Conservation (phyloP, 2,329 filamentous ascomycete species). For the Penicillium freii region DNA sequence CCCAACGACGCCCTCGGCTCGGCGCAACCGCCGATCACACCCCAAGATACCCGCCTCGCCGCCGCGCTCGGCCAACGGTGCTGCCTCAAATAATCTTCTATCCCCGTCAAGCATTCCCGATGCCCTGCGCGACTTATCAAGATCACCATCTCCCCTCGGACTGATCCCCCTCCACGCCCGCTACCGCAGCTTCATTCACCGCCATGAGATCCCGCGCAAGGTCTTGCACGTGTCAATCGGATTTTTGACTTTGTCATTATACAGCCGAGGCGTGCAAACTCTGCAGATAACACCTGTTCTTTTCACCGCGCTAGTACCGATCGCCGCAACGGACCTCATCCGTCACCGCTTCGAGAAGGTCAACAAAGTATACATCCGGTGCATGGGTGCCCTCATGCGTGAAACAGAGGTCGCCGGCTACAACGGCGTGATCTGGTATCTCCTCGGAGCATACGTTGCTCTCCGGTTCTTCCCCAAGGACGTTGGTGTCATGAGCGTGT, state of each 20-base stretch:
- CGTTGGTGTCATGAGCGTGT: slow-evolving; percentile 80
- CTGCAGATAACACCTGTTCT: slow-evolving; percentile 78
- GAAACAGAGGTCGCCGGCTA: slow-evolving; percentile 92
- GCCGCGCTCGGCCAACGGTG: slow-evolving; percentile 37
- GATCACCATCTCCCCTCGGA: slow-evolving; percentile 87
- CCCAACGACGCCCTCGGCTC: slow-evolving; percentile 14
- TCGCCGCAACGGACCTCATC: slow-evolving; percentile 75
- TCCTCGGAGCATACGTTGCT: slow-evolving; percentile 84
- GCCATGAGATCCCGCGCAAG: slow-evolving; percentile 95
- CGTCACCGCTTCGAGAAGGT: slow-evolving; percentile 78
- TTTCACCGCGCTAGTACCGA: slow-evolving; percentile 76
- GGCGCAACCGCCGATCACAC: slow-evolving; percentile 37
- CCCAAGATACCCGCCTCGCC: slow-evolving; percentile 44
- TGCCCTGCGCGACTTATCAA: slow-evolving; percentile 83
- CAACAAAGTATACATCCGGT: slow-evolving; percentile 82
- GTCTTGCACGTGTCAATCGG: slow-evolving; percentile 92
- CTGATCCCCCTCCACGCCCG: slow-evolving; percentile 92
- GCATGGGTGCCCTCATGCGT: slow-evolving; percentile 88
- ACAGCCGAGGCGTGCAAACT: slow-evolving; percentile 74
- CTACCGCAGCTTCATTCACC: slow-evolving; percentile 89
- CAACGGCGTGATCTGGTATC: slow-evolving; percentile 96
- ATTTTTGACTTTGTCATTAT: slow-evolving; percentile 86
- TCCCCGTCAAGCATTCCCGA: slow-evolving; percentile 53
- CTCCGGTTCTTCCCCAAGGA: slow-evolving; percentile 90
- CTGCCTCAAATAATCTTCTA: slow-evolving; percentile 39